Conservation (phyloP, 352 stramenopile genomes). For the Blastocystis hominis region DNA sequence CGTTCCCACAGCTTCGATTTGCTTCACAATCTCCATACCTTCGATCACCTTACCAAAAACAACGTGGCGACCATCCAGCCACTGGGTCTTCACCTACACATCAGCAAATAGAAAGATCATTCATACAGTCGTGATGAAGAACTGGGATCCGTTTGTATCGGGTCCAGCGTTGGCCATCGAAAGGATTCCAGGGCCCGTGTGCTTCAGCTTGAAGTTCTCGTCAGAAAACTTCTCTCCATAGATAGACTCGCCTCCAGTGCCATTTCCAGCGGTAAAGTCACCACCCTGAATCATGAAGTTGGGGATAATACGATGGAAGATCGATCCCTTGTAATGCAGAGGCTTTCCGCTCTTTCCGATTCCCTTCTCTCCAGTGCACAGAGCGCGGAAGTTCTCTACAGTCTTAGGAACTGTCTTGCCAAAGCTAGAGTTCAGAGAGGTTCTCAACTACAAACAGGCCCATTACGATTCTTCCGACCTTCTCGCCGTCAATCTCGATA, state of each 20-base stretch:
- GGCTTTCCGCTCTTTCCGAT: constrained; percentile 63
- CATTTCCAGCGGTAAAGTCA: constrained; percentile 78
- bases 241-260: constrained; percentile 84
- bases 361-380: constrained; percentile 77
- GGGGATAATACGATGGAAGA: constrained; percentile 80
- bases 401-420: constrained; percentile 76
- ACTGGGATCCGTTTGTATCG: constrained; percentile 93
- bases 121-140: constrained; percentile 86
- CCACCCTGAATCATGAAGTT: constrained; percentile 77
- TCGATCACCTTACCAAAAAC: constrained; percentile 88
- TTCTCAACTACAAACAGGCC: constrained; percentile 63
- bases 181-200: constrained; percentile 80
- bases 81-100: constrained; percentile 71
- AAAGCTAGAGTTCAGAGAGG: constrained; percentile 62
- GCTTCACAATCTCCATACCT: constrained; percentile 91
- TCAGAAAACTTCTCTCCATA: constrained; percentile 87
- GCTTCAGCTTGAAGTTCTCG: constrained; percentile 86
- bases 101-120: not conserved
- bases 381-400: constrained; percentile 70
- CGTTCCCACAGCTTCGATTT: constrained; percentile 85
- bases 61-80: constrained; percentile 80
- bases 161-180: constrained; percentile 88
- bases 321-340: constrained; percentile 86
- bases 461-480: constrained; percentile 71
- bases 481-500: constrained; percentile 80